A percentile compares a stretch with the other conserved stretches of the same genome.
phyloP scores from a whole-genome alignment of 768 basidiomycete genomes.

The Auriscalpium vulgare region DNA sequence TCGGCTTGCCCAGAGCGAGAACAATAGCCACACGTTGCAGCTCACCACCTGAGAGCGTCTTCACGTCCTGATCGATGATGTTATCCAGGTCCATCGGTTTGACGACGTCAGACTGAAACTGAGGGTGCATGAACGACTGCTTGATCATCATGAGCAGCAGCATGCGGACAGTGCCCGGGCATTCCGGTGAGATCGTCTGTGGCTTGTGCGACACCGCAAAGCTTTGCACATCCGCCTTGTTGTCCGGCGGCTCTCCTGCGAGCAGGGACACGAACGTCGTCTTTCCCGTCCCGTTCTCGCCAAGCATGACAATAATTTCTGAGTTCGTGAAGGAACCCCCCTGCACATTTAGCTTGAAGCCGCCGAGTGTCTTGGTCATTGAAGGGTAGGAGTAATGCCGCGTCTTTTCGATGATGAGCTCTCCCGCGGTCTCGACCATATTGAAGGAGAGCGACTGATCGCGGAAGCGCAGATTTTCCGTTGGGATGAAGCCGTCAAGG shows the following conservation, averaged over 20 bases:
- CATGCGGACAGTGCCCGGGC: constrained; percentile 93
- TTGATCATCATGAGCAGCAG: constrained; percentile 92
- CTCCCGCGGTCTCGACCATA: constrained; percentile 95
- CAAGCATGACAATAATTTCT: constrained; percentile 98
- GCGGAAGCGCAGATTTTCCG: constrained; percentile 96
- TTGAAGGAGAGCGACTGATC: constrained; percentile 95
- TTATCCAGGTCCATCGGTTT: constrained; percentile 97
- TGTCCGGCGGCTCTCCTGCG: constrained; percentile 88
- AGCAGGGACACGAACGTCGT: constrained; percentile 95
- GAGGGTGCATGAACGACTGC: constrained; percentile 95
- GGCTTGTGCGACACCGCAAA: constrained; percentile 66
- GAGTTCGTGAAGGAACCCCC: constrained; percentile 93
- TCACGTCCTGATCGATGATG: constrained; percentile 96
- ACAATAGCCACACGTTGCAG: constrained; percentile 96
- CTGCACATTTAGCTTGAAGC: constrained; percentile 92
- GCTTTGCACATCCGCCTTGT: constrained; percentile 71
- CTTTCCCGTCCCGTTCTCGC: constrained; percentile 99
- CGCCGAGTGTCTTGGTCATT: constrained; percentile 95
- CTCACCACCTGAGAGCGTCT: constrained; percentile 97
- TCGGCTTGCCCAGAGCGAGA: constrained; percentile 81
- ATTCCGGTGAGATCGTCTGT: constrained; percentile 96
- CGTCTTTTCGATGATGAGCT: constrained; percentile 78
- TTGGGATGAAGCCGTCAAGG: constrained; percentile 97
- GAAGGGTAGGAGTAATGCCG: constrained; percentile 86
- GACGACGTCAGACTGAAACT: constrained; percentile 96